Base-by-base conservation (phyloP, 1,284 basidiomycete genomes). In the Boletus semigastroideus region DNA sequence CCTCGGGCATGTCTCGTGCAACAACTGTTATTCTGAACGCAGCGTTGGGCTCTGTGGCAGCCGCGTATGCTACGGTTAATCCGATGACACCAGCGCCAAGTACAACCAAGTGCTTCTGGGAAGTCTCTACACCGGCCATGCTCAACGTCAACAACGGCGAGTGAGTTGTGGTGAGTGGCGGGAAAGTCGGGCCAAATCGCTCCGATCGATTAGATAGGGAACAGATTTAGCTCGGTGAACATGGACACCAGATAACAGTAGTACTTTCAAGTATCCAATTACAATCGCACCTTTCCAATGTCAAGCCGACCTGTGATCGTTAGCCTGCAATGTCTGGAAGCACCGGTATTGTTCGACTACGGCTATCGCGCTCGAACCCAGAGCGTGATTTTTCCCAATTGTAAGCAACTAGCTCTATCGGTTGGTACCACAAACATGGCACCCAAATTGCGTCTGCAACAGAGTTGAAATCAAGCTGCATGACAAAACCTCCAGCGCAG, bases 1-100 rank as follows among this genome's bases (percentile, higher is more conserved):
- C 86, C 46, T 79, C 74, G 0, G 87, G 85, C 56, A 87, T 70
- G 56, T 90, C 87, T 40, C 83, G 74, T 2, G 86, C 87, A 14
- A 88, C 69, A 49, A 89, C 67, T 2, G 77, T 81, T 25, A 89
- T 74, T 25, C 69, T 73, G 64, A 79, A 77, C 3, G 48, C 1
- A 14, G 46, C 48, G 38, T 51, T 38, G 25, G 56, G 49, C 34
- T 63, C 62, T 55, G 56, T 68, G 40, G 60, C 60, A 40, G 76
- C 64, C 52, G 74, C 60, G 56, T 78, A 72, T 5, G 76, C 77
- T 19, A 73, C 57, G 12, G 78, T 72, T 25, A 78, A 66, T 41
- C 78, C 77, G 38, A 78, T 75, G 28, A 79, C 76, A 20, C 81
- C 82, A 16, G 79, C 76, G 19, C 82, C 81, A 27, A 84, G 71